Percentiles rank a stretch among this genome's conserved stretches.
Conservation (phyloP, 805 yeast species). For the Barnettozyma pratensis region DNA sequence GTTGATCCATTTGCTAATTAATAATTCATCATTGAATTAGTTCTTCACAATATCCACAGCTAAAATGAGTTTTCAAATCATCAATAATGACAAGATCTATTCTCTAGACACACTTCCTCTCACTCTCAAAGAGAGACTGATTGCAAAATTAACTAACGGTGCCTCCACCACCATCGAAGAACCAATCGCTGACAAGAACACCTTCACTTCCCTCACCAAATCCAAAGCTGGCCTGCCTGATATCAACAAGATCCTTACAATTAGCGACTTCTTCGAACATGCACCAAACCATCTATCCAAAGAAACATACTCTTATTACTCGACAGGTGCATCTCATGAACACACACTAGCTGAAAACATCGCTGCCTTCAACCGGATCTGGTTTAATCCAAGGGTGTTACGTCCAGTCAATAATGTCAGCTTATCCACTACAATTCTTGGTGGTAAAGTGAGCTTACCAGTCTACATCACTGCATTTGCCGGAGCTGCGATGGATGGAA, state of each 20-base stretch:
- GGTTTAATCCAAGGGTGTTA: conserved; percentile 41
- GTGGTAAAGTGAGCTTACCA: conserved; percentile 40
- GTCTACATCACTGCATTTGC: conserved; percentile 48
- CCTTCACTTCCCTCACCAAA: neutral
- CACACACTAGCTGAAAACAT: conserved; percentile 40
- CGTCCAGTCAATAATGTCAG: conserved; percentile 32
- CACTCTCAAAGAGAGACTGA: neutral
- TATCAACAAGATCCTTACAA: neutral
- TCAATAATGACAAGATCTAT: neutral
- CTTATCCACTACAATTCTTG: conserved; percentile 42
- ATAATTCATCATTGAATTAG: too few species aligned
- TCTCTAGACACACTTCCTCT: neutral
- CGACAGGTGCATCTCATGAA: conserved; percentile 48
- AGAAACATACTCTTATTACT: conserved; percentile 28
- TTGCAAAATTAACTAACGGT: neutral
- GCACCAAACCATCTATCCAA: conserved; percentile 3
- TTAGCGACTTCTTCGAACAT: neutral
- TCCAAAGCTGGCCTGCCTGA: neutral
- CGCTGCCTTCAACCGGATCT: conserved; percentile 35
- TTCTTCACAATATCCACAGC: too few species aligned
- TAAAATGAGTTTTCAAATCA: neutral
- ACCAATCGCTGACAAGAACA: neutral
- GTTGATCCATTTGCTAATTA: too few species aligned
- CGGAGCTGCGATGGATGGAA: conserved; percentile 35
- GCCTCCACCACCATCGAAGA: neutral